Percentiles rank a stretch among this genome's conserved stretches.
These are phyloP conservation scores for Draba incana DNA, from an alignment of 345 rosid species.

Conservation along the genomic window DNA sequence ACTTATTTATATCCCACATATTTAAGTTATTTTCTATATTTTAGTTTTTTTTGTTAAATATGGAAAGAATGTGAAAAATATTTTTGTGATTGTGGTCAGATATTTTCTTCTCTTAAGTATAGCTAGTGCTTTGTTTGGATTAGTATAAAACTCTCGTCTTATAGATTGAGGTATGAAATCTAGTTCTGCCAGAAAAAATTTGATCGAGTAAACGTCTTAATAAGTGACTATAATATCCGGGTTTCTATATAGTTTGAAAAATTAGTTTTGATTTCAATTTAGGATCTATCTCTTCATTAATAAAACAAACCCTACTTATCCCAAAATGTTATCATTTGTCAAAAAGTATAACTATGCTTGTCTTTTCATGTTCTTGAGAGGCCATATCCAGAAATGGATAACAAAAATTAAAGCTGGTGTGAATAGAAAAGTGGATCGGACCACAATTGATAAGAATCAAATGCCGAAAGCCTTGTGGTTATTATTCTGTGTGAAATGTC, in stretches of 20 bases:
- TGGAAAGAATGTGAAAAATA: slow-evolving; percentile 2
- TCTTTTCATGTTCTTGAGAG: too few relatives aligned
- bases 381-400: too few relatives aligned
- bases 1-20: not conserved
- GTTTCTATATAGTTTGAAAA: too few relatives aligned
- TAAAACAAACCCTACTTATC: not conserved
- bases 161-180: too few relatives aligned
- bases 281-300: too few relatives aligned
- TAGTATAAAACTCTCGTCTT: too few relatives aligned
- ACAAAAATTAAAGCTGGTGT: not conserved
- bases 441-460: slow-evolving; percentile 28
- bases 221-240: too few relatives aligned
- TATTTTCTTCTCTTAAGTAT: not conserved
- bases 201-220: too few relatives aligned
- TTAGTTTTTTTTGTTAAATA: not conserved
- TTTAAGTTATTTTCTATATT: not conserved
- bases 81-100: not conserved
- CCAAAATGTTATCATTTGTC: not conserved
- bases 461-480: slow-evolving; percentile 29
- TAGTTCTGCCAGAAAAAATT: too few relatives aligned
- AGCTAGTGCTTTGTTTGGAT: too few relatives aligned
- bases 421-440: slow-evolving; percentile 22
- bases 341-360: not conserved
- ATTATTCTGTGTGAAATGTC: slow-evolving; percentile 25
- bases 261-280: too few relatives aligned